Evolutionary conservation across 75 land plant genomes (phyloP).

Genomic region (Ceratopteris richardii): DNA sequence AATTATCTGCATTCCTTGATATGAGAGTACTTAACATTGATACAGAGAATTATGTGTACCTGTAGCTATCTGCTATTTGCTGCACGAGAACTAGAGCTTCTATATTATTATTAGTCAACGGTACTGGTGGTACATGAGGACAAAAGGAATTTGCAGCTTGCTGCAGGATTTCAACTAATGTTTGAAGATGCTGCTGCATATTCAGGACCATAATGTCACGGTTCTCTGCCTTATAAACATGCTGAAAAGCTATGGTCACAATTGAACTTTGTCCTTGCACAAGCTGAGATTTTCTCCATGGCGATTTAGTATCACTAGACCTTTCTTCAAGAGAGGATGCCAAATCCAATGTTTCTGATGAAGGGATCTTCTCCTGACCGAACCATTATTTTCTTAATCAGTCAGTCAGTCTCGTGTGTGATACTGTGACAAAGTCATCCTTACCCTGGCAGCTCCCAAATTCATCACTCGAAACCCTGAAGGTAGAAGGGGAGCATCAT

Average conservation of each 20-base stretch:
- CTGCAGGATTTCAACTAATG: conserved; percentile 65
- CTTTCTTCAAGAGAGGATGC: conserved; percentile 77
- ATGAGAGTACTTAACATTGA: background rate
- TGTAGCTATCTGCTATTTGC: conserved; percentile 24
- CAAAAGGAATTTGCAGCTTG: conserved; percentile 47
- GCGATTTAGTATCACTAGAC: conserved; percentile 8
- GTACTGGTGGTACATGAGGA: background rate
- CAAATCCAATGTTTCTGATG: conserved; percentile 50
- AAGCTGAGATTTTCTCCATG: conserved; percentile 20
- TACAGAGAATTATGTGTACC: conserved; percentile 6
- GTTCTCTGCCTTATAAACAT: conserved; percentile 52
- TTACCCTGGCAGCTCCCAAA: conserved; percentile 38
- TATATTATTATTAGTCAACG: background rate
- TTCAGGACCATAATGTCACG: conserved; percentile 62
- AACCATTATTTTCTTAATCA: too few species aligned
- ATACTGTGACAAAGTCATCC: too few species aligned
- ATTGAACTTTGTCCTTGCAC: conserved; percentile 39
- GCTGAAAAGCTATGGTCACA: conserved; percentile 78
- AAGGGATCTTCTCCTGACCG: background rate
- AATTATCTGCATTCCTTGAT: background rate
- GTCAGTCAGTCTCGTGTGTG: too few species aligned
- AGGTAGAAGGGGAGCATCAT: conserved; percentile 33
- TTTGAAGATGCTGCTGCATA: conserved; percentile 67
- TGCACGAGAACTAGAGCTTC: conserved; percentile 24
- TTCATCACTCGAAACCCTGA: conserved; percentile 37